Percentiles rank a stretch among this genome's conserved stretches.
Conservation (phyloP, 345 rosid species). For the Triadica sebifera region DNA sequence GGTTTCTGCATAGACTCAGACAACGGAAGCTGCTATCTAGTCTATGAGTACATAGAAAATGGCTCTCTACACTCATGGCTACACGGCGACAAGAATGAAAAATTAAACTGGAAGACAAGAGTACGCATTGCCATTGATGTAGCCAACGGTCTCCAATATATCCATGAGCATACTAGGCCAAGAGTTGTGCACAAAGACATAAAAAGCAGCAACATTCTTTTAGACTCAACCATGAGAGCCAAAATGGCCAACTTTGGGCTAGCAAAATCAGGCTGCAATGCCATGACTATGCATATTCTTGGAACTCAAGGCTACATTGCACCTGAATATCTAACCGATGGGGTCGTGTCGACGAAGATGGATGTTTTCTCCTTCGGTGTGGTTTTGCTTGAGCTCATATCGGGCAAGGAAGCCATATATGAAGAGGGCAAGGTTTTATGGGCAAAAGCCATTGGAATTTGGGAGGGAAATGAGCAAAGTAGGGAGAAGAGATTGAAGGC, state of each 20-base stretch:
- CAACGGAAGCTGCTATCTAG: constrained; percentile 55
- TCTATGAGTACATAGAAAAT: constrained; percentile 55
- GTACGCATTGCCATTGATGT: constrained; percentile 50
- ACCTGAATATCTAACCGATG: constrained; percentile 60
- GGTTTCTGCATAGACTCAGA: constrained; percentile 65
- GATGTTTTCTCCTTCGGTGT: constrained; percentile 74
- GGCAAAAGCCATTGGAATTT: constrained; percentile 31
- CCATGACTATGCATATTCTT: constrained; percentile 68
- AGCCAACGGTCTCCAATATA: constrained; percentile 70
- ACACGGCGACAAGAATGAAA: constrained; percentile 30
- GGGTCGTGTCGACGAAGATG: constrained; percentile 61
- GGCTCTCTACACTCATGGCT: constrained; percentile 64
- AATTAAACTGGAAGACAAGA: constrained; percentile 54
- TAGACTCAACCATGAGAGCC: constrained; percentile 61
- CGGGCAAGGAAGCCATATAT: constrained; percentile 51
- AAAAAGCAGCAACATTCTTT: constrained; percentile 60
- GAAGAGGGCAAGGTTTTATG: constrained; percentile 49
- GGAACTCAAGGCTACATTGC: constrained; percentile 81
- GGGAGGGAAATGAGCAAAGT: constrained; percentile 41
- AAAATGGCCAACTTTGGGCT: constrained; percentile 71
- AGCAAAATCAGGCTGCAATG: constrained; percentile 75
- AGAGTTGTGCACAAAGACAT: constrained; percentile 73
- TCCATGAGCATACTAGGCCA: constrained; percentile 70
- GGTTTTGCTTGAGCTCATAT: constrained; percentile 63
- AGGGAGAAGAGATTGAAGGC: constrained; percentile 30